Base-by-base conservation (phyloP, 441 rosid species). In the Gossypium gossypioides region DNA sequence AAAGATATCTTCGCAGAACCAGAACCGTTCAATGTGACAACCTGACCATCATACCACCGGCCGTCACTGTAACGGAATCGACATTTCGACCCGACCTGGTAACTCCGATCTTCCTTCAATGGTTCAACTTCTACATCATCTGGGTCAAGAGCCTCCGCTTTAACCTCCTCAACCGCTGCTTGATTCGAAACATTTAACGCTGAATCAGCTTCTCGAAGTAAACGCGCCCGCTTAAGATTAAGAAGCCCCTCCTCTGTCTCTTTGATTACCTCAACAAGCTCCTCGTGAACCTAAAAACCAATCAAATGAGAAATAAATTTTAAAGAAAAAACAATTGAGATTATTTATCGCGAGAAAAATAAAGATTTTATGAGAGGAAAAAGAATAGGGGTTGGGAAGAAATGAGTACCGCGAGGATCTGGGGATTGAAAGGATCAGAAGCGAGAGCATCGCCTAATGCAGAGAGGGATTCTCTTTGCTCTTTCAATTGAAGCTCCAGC, bases 41-140 rank as follows among this genome's bases (percentile, higher is more conserved):
- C 75, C 59, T 82, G 87, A 80, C 97, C 99, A 75, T 88, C 83
- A 80, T 95, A 95, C 99, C 99, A 92, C 13, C 91, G 97, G 2
- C 98, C 99, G 81, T 95, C 82, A 3, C 57, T 81, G 72, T 86
- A 78, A 13, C 89, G 82, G 69, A 95, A 92, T 57, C 97, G 86
- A 67, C 98, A 88, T 82, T 80, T 87, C 9, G 93, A 86, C 65
- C 94, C 96, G 57, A 88, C 84, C 3, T 80, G 76, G 76, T 68
- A 88, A 63, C 68, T 74, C 27, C 55, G 76, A 72, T 84, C 86
- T 78, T 83, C 87, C 79, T 82, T 87, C 62, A 78, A 4, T 7
- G 84, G 80, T 48, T 86, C 89, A 12, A 83, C 85, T 73, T 86
- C 87, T 62, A 83, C 67, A 34, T 77, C 86, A 29, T 3, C 42